A percentile compares a stretch with the other conserved stretches of the same genome.
Evolutionary conservation across 1,284 basidiomycete species (phyloP).

Genomic region (Pyrrhoderma noxium): DNA sequence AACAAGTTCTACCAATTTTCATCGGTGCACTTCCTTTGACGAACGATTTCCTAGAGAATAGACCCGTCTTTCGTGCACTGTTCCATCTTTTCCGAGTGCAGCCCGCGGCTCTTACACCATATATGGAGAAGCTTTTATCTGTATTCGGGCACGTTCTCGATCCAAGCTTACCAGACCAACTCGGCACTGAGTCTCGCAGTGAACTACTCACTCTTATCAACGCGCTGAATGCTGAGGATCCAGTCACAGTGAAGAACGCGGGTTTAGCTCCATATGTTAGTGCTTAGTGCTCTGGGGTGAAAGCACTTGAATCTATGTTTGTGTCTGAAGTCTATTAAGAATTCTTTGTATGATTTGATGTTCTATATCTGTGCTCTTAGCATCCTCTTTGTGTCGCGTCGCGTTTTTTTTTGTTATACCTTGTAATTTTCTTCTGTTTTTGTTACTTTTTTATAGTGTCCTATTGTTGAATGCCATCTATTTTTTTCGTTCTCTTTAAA

Average conservation of each 20-base stretch:
- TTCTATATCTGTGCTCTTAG: too few species aligned
- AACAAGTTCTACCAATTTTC: conserved; percentile 84
- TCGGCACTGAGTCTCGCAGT: conserved; percentile 68
- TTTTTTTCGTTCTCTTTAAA: too few species aligned
- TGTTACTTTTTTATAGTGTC: too few species aligned
- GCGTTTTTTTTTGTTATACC: too few species aligned
- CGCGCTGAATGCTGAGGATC: conserved; percentile 67
- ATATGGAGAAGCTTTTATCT: conserved; percentile 77
- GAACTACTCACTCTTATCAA: conserved; percentile 73
- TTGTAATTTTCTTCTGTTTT: too few species aligned
- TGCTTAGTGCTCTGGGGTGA: too few species aligned
- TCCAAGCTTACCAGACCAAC: conserved; percentile 62
- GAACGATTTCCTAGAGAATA: conserved; percentile 86
- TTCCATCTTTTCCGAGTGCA: conserved; percentile 83
- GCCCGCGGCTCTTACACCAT: conserved; percentile 63
- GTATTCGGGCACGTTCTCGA: conserved; percentile 85
- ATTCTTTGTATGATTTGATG: too few species aligned
- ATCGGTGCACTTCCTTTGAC: conserved; percentile 79
- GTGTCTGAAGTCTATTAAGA: too few species aligned
- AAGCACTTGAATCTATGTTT: too few species aligned
- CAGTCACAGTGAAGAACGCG: conserved; percentile 68
- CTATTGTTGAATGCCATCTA: too few species aligned
- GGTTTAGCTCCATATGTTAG: conserved; percentile 48
- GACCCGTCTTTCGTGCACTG: conserved; percentile 83
- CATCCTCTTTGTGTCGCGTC: too few species aligned